phyloP scores from a whole-genome alignment of 768 basidiomycete species.

The Suillus alpinus region DNA sequence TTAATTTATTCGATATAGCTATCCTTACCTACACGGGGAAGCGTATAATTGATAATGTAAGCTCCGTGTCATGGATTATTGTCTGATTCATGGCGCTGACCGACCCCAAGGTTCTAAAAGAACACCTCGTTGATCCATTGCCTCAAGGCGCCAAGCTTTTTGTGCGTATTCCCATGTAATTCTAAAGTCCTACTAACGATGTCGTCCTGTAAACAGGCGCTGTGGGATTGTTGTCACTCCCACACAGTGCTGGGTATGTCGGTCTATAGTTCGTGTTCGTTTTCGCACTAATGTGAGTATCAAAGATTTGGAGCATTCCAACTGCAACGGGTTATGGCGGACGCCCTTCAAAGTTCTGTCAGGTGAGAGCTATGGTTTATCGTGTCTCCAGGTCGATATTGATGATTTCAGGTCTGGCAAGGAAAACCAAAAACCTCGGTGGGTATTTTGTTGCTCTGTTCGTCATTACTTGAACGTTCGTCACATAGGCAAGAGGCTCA shows the following conservation, averaged over 20 bases:
- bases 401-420: background rate
- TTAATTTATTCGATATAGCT: conserved; percentile 7
- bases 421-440: background rate
- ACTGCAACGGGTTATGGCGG: conserved; percentile 19
- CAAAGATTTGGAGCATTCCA: conserved; percentile 24
- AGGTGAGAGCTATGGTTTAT: background rate
- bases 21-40: conserved; percentile 12
- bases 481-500: background rate
- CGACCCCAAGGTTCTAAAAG: conserved; percentile 19
- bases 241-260: conserved; percentile 25
- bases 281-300: background rate
- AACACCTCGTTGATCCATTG: conserved; percentile 22
- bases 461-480: background rate
- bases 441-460: background rate
- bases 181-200: background rate
- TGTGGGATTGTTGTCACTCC: conserved; percentile 30
- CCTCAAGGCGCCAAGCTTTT: conserved; percentile 26
- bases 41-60: conserved; percentile 24
- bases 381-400: background rate
- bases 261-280: background rate
- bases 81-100: background rate
- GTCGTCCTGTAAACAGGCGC: conserved; percentile 13
- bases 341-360: background rate
- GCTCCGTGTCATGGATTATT: conserved; percentile 21
- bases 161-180: conserved; percentile 12